These are phyloP conservation scores for Puccinia sorghi DNA, from an alignment of 1,284 basidiomycete genomes.

Conservation along the genomic window DNA sequence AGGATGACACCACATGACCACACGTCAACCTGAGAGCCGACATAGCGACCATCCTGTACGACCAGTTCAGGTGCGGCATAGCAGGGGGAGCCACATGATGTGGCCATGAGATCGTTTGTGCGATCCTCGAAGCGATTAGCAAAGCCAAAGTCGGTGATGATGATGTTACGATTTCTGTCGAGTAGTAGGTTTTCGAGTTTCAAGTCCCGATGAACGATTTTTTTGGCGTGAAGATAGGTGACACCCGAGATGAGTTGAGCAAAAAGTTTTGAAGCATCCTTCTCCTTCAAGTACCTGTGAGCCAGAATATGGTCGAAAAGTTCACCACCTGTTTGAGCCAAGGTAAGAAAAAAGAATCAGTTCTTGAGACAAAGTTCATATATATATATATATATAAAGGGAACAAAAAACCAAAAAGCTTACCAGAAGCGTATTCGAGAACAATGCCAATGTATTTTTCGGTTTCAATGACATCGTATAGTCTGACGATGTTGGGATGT, in stretches of 20 bases:
- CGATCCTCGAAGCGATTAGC: constrained; percentile 94
- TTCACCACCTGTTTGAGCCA: constrained; percentile 72
- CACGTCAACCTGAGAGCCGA: constrained; percentile 97
- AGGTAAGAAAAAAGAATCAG: background rate
- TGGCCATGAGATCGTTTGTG: constrained; percentile 95
- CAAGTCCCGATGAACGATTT: constrained; percentile 98
- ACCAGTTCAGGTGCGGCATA: constrained; percentile 99
- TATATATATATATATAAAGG: too few species aligned
- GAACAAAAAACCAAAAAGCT: constrained; percentile 51
- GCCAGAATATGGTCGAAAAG: constrained; percentile 99
- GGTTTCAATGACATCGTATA: constrained; percentile 98
- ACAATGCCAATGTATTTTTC: constrained; percentile 99
- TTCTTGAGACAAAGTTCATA: background rate
- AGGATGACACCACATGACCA: constrained; percentile 99
- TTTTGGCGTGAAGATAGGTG: constrained; percentile 98
- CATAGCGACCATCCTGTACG: constrained; percentile 94
- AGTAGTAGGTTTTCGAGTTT: constrained; percentile 98
- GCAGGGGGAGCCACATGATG: constrained; percentile 94
- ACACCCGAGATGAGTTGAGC: constrained; percentile 98
- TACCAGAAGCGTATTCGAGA: constrained; percentile 87
- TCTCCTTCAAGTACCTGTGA: constrained; percentile 92
- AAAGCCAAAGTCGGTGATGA: constrained; percentile 99
- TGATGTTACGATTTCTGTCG: constrained; percentile 95
- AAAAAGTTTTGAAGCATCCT: constrained; percentile 92
- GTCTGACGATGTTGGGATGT: constrained; percentile 96